Evolutionary conservation across 257 asterid genomes (phyloP).

Genomic region (Agastache rugosa): DNA sequence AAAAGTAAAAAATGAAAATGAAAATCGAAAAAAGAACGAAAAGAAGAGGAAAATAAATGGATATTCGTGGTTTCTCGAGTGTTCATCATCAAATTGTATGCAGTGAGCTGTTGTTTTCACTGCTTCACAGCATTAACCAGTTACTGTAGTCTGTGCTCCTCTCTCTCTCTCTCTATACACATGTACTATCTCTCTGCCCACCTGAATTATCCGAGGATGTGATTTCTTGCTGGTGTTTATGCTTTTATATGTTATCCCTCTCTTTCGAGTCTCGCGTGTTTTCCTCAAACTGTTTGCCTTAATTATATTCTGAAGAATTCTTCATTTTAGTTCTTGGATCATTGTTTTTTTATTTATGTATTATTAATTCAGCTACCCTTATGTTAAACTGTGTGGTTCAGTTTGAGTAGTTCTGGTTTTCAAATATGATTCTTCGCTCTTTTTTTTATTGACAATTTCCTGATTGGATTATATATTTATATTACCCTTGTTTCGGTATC

Average conservation of each 20-base stretch:
- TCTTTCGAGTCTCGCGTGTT: background rate
- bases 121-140: background rate
- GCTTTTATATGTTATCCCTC: background rate
- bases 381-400: background rate
- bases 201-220: too few relatives aligned
- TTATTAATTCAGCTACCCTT: background rate
- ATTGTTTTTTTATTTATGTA: background rate
- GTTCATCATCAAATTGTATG: too few relatives aligned
- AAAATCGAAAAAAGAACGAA: background rate
- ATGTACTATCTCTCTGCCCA: too few relatives aligned
- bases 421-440: background rate
- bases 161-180: too few relatives aligned
- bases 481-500: background rate
- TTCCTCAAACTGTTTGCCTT: background rate
- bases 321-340: background rate
- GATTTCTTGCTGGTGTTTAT: background rate
- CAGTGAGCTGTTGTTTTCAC: background rate
- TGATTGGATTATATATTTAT: background rate
- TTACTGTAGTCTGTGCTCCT: too few relatives aligned
- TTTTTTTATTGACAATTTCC: constrained; percentile 7
- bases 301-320: background rate
- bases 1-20: too few relatives aligned
- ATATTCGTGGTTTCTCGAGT: background rate
- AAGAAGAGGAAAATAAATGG: background rate
- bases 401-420: background rate